Base-by-base conservation (phyloP, 176 grass and related monocot genomes). In the Saccharum officinarum region DNA sequence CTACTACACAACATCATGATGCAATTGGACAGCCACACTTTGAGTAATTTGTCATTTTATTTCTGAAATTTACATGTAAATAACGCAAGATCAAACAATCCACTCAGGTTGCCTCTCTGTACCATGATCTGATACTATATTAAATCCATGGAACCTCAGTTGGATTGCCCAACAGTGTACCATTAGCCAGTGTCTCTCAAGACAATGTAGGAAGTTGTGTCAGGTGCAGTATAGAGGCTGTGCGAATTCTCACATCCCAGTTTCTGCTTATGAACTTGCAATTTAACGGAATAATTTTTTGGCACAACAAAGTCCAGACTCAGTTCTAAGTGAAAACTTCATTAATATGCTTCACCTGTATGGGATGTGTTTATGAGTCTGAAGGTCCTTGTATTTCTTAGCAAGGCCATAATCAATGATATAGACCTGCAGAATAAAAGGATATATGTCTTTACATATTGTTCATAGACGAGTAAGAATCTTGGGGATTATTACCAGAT, bases 321-420 rank as follows among this genome's bases (percentile, higher is more conserved):
- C 60, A 73, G 18, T 67, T 79, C 44, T 73, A 67, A 18, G 57
- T 25, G 39, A 55, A 84, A 59, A 89, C 60, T 69, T 76, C 22
- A 81, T 25, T 37, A 70, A 26, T 64, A 83, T 79, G 72, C 14
- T 52, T 92, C 78, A 97, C 95, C 95, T 97, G 86, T 97, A 97
- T 4, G 94, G 92, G 59, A 94, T 94, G 76, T 97, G 94, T 67
- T 97, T 97, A 81, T 97, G 92, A 89, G 95, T 97, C 66, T 97
- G 92, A 87, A 97, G 90, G 52, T 94, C 92, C 85, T 93, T 87
- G 89, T 92, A 97, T 86, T 97, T 97, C 84, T 97, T 97, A 65
- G 95, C 92, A 89, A 97, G 92, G 11, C 95, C 95, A 83, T 94
- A 97, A 86, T 97, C 95, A 86, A 97, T 97, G 39, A 97, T 92